Base-by-base conservation (phyloP, 768 basidiomycete genomes). In the Chalciporus piperatus region DNA sequence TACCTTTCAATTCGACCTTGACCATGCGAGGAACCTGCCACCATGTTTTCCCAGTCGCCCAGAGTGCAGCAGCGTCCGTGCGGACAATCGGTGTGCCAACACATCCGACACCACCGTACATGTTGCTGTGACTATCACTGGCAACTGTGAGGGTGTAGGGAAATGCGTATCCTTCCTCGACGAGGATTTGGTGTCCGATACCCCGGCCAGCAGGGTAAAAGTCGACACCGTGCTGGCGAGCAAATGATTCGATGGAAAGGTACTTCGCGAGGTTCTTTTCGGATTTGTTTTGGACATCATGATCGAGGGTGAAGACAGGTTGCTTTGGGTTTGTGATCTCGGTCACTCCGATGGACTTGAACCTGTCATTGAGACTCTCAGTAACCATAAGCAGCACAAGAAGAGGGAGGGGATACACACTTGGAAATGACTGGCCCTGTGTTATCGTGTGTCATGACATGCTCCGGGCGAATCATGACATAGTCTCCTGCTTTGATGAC, bases 31-130 rank as follows among this genome's bases (percentile, higher is more conserved):
- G 97, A 30, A 99, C 87, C 72, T 98, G 97, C 97, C 96, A 98
- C 97, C 97, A 99, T 1, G 97, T 98, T 68, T 89, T 92, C 19
- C 95, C 94, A 0, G 97, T 98, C 12, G 97, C 93, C 97, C 97
- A 99, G 11, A 99, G 79, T 19, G 89, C 96, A 0, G 93, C 93
- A 19, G 91, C 90, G 58, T 96, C 93, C 12, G 92, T 98, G 45
- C 97, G 83, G 6, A 98, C 97, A 56, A 98, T 97, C 0, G 97
- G 93, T 0, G 97, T 99, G 3, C 97, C 97, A 3, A 99, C 84
- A 63, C 95, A 96, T 1, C 93, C 96, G 4, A 99, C 91, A 30
- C 95, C 97, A 16, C 97, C 97, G 63, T 99, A 99, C 90, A 98
- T 98, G 68, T 99, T 99, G 64, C 89, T 92, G 70, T 97, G 95